A percentile compares a stretch with the other conserved stretches of the same genome.
phyloP scores from a whole-genome alignment of 306 rosid species.

The Cicer arietinum region DNA sequence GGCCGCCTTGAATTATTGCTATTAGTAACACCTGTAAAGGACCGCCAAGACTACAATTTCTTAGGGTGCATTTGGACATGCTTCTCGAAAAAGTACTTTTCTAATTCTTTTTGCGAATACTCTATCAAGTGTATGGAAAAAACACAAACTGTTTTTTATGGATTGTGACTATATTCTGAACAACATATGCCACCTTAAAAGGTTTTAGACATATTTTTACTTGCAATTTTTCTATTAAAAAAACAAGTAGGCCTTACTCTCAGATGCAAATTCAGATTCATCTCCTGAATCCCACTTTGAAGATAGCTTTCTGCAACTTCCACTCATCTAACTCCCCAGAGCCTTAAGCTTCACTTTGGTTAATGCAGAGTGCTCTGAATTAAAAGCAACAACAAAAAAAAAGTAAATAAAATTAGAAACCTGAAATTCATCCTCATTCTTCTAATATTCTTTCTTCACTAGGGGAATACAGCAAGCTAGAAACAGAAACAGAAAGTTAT shows the following conservation, averaged over 20 bases:
- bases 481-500: constrained; percentile 11
- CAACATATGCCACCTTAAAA: background rate
- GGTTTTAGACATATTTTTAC: background rate
- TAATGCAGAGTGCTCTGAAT: constrained; percentile 51
- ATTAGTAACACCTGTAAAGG: constrained; percentile 64
- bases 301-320: constrained; percentile 73
- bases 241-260: constrained; percentile 44
- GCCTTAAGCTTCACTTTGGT: constrained; percentile 46
- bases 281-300: constrained; percentile 86
- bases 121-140: background rate
- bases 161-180: background rate
- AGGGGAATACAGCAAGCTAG: constrained; percentile 39
- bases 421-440: constrained; percentile 19
- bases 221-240: background rate
- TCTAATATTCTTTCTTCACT: constrained; percentile 1
- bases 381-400: constrained; percentile 31
- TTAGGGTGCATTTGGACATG: constrained; percentile 38
- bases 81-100: background rate
- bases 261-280: constrained; percentile 57
- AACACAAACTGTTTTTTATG: background rate
- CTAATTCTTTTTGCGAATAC: background rate
- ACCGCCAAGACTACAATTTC: constrained; percentile 62
- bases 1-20: constrained; percentile 67
- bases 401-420: constrained; percentile 23
- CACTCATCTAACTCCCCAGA: constrained; percentile 65